Evolutionary conservation across 805 yeast species (phyloP).

Genomic region (Candida alai): DNA sequence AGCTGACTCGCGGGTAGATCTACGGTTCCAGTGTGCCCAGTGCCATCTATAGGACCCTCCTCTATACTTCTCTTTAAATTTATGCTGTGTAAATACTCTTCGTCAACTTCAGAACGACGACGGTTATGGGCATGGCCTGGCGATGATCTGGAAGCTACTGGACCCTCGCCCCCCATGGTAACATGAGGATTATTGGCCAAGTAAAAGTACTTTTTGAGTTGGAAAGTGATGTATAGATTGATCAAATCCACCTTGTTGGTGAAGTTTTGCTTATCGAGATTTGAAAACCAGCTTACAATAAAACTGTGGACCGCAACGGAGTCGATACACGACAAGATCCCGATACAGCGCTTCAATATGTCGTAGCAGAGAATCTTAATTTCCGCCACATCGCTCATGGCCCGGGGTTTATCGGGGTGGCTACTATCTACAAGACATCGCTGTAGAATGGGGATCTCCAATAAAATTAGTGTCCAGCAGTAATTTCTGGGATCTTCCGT

Average conservation of each 20-base stretch:
- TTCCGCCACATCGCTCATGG: slow-evolving; percentile 45
- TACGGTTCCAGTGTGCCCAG: slow-evolving; percentile 4
- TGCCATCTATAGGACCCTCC: slow-evolving; percentile 4
- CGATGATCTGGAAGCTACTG: background rate
- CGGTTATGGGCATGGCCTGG: background rate
- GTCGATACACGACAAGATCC: slow-evolving; percentile 55
- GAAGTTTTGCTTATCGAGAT: slow-evolving; percentile 42
- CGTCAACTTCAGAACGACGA: slow-evolving; percentile 8
- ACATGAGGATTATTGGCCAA: slow-evolving; percentile 27
- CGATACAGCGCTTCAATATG: slow-evolving; percentile 63
- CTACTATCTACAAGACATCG: slow-evolving; percentile 39
- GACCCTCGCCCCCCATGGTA: slow-evolving; percentile 10
- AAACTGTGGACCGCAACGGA: slow-evolving; percentile 33
- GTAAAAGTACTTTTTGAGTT: slow-evolving; percentile 53
- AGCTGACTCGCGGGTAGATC: slow-evolving; percentile 9
- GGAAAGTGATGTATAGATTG: slow-evolving; percentile 76
- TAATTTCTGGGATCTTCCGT: slow-evolving; percentile 41
- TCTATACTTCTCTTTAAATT: slow-evolving; percentile 14
- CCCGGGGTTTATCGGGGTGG: slow-evolving; percentile 8
- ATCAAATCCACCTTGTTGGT: slow-evolving; percentile 56
- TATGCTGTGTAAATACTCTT: slow-evolving; percentile 21
- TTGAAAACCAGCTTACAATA: slow-evolving; percentile 55
- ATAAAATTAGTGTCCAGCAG: slow-evolving; percentile 58
- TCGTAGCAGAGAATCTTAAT: slow-evolving; percentile 61
- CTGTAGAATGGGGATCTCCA: slow-evolving; percentile 64